Conservation (phyloP, 345 rosid species). For the Hibiscus trionum region DNA sequence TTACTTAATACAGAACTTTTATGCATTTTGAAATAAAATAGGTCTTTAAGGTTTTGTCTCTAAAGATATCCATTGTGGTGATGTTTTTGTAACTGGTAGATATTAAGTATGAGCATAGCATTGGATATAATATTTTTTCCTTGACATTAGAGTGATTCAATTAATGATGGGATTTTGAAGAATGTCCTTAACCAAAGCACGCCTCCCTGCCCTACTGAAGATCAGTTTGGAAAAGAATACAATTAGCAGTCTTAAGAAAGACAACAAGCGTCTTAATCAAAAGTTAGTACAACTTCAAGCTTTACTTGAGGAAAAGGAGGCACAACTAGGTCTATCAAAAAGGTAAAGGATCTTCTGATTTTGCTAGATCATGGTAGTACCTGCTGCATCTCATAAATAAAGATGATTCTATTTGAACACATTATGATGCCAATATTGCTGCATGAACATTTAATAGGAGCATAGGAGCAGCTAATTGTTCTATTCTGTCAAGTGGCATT, state of each 20-base stretch:
- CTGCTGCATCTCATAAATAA: conserved; percentile 8
- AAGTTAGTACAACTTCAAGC: conserved; percentile 62
- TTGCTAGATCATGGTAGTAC: conserved; percentile 1
- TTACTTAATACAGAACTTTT: background rate
- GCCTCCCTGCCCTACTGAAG: conserved; percentile 60
- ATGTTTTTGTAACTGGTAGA: background rate
- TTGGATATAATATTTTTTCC: background rate
- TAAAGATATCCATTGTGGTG: background rate
- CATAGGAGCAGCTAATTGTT: conserved; percentile 21
- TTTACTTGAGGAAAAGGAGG: conserved; percentile 53
- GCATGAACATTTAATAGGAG: conserved; percentile 23
- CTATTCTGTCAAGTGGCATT: conserved; percentile 22
- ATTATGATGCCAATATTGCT: conserved; percentile 27
- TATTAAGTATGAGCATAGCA: background rate
- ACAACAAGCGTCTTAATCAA: conserved; percentile 47
- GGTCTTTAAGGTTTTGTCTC: background rate
- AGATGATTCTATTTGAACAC: conserved; percentile 9
- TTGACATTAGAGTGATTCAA: conserved; percentile 10
- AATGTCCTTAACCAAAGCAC: conserved; percentile 45
- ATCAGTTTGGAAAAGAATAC: conserved; percentile 51
- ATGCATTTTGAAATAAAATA: background rate
- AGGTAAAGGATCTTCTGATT: conserved; percentile 29
- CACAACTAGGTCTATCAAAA: conserved; percentile 34
- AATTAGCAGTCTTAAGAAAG: conserved; percentile 42
- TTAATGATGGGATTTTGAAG: conserved; percentile 10